Evolutionary conservation across 805 yeast genomes (phyloP).

Genomic region (Yarrowia yakushimensis): DNA sequence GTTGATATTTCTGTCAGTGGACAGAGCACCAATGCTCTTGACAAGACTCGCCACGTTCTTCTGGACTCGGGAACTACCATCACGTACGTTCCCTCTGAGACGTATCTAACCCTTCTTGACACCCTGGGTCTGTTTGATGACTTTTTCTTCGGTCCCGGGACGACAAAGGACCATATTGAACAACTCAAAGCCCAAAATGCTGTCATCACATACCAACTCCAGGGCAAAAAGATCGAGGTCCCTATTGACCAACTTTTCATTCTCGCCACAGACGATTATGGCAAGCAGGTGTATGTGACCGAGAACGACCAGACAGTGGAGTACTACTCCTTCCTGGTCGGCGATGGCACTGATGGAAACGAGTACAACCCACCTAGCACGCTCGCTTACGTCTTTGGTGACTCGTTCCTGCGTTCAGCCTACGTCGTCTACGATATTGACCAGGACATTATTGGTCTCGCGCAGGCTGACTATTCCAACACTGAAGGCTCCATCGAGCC

Average conservation of each 20-base stretch:
- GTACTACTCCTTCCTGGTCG: neutral
- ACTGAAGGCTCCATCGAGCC: neutral
- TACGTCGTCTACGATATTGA: conserved; percentile 66
- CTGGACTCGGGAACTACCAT: conserved; percentile 33
- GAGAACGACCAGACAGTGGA: neutral
- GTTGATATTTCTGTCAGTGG: conserved; percentile 34
- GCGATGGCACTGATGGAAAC: neutral
- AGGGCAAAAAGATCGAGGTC: neutral
- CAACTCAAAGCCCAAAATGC: neutral
- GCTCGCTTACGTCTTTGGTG: conserved; percentile 46
- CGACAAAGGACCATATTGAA: neutral
- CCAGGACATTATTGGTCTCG: conserved; percentile 52
- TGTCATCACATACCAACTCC: conserved; percentile 4
- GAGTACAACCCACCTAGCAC: neutral
- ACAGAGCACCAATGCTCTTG: conserved; percentile 34
- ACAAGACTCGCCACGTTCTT: conserved; percentile 54
- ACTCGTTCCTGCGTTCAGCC: conserved; percentile 56
- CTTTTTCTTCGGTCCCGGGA: neutral
- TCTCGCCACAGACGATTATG: neutral
- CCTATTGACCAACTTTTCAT: neutral
- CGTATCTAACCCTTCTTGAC: neutral
- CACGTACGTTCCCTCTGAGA: neutral
- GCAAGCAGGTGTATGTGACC: neutral
- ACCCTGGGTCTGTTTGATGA: conserved; percentile 22
- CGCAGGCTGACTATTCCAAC: conserved; percentile 42